These are phyloP conservation scores for Aspergillus avenaceus DNA, from an alignment of 495 filamentous ascomycete genomes.

Conservation along the genomic window DNA sequence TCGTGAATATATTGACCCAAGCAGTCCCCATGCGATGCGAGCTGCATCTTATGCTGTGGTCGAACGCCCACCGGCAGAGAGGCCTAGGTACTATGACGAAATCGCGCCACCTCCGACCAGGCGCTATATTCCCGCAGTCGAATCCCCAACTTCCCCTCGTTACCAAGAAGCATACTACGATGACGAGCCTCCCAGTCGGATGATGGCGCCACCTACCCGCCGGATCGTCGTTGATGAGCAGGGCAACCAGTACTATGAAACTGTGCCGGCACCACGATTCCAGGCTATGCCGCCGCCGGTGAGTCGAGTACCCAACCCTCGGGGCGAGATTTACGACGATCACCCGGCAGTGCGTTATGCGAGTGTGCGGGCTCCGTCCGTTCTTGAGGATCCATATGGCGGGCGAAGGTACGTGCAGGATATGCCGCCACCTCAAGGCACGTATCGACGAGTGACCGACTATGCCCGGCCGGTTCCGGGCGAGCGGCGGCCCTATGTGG, in stretches of 20 bases:
- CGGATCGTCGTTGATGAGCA: slow-evolving; percentile 67
- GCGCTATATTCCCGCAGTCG: slow-evolving; percentile 48
- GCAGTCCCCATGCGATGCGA: slow-evolving; percentile 45
- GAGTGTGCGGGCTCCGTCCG: slow-evolving; percentile 38
- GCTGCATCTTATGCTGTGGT: slow-evolving; percentile 58
- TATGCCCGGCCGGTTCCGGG: slow-evolving; percentile 31
- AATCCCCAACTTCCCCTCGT: slow-evolving; percentile 55
- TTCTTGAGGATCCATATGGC: slow-evolving; percentile 39
- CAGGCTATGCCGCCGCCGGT: slow-evolving; percentile 52
- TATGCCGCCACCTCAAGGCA: slow-evolving; percentile 36
- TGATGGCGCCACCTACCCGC: slow-evolving; percentile 56
- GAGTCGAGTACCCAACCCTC: slow-evolving; percentile 21
- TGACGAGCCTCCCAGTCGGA: slow-evolving; percentile 36
- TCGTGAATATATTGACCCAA: slow-evolving; percentile 39
- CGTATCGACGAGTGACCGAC: slow-evolving; percentile 41
- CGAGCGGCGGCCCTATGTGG: slow-evolving; percentile 30
- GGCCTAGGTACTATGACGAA: slow-evolving; percentile 56
- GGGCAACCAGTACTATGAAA: slow-evolving; percentile 67
- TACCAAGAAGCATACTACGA: slow-evolving; percentile 45
- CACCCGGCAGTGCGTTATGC: slow-evolving; percentile 27
- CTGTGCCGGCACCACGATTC: slow-evolving; percentile 37
- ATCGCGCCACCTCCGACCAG: slow-evolving; percentile 35
- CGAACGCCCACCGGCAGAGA: slow-evolving; percentile 47
- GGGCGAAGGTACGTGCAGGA: slow-evolving; percentile 44
- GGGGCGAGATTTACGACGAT: slow-evolving; percentile 37